Evolutionary conservation across 306 rosid genomes (phyloP), one percentile per base, ranked within the genome.

Genomic region (Quillaja saponaria): DNA sequence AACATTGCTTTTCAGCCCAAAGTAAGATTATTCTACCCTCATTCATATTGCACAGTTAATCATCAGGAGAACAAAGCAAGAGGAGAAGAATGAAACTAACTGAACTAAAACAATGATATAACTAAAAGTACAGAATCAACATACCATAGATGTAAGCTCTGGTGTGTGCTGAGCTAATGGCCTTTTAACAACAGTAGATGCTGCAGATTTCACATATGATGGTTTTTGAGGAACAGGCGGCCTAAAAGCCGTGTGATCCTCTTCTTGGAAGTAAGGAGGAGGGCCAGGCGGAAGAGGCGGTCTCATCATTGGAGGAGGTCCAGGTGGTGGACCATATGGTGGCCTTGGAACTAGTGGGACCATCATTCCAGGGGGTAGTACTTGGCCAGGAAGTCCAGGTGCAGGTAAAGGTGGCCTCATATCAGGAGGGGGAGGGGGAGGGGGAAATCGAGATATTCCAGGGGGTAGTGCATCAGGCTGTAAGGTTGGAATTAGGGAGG

Each of bases 281-380:
- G 99, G 99, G 28, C 99, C 99, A 42, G 99, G 99, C 49, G 99
- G 99, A 72, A 89, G 96, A 46, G 97, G 99, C 0, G 99, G 99
- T 78, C 90, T 87, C 99, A 85, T 83, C 97, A 94, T 89, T 63
- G 95, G 97, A 57, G 92, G 95, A 66, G 87, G 98, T 51, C 98
- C 98, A 55, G 91, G 94, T 18, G 94, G 99, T 69, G 94, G 91
- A 55, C 99, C 99, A 61, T 81, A 92, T 40, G 96, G 99, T 28
- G 96, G 95, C 88, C 94, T 78, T 42, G 90, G 79, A 54, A 90
- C 73, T 39, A 89, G 20, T 39, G 95, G 95, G 62, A 75, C 79
- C 95, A 89, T 92, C 94, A 89, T 77, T 74, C 97, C 99, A 45
- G 91, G 94, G 56, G 88, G 85, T 15, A 68, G 74, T 67, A 82